These are phyloP conservation scores for Cardamine occulta DNA, from an alignment of 345 rosid genomes.

Conservation along the genomic window DNA sequence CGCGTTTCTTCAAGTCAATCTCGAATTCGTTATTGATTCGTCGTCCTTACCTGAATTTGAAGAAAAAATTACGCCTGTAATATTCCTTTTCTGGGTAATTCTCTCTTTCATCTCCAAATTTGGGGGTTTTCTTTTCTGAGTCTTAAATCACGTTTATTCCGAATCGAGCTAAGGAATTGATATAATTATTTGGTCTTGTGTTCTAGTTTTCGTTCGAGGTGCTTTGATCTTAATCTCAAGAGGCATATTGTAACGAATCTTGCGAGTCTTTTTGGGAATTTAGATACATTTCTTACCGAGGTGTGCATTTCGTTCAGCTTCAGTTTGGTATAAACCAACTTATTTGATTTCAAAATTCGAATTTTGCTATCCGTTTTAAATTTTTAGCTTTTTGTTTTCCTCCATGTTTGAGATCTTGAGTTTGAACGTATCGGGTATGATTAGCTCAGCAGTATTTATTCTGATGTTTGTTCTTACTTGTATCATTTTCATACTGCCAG, in stretches of 20 bases:
- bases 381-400: background rate
- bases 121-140: slow-evolving; percentile 3
- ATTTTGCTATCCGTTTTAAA: background rate
- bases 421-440: background rate
- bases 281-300: background rate
- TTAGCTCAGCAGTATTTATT: background rate
- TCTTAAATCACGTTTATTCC: slow-evolving; percentile 11
- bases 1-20: slow-evolving; percentile 2
- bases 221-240: slow-evolving; percentile 2
- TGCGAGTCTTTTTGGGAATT: background rate
- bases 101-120: background rate
- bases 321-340: background rate
- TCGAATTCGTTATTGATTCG: background rate
- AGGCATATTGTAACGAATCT: slow-evolving; percentile 15
- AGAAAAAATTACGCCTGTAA: slow-evolving; percentile 15
- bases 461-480: background rate
- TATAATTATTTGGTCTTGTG: background rate
- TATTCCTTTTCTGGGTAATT: background rate
- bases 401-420: slow-evolving; percentile 13
- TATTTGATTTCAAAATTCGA: slow-evolving; percentile 22
- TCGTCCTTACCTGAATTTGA: background rate
- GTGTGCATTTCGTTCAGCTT: background rate
- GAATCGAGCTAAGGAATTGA: slow-evolving; percentile 2
- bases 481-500: background rate
- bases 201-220: background rate